A percentile compares a stretch with the other conserved stretches of the same genome.
phyloP scores from a whole-genome alignment of 1,139 yeast species.

The Eremothecium gossypii region DNA sequence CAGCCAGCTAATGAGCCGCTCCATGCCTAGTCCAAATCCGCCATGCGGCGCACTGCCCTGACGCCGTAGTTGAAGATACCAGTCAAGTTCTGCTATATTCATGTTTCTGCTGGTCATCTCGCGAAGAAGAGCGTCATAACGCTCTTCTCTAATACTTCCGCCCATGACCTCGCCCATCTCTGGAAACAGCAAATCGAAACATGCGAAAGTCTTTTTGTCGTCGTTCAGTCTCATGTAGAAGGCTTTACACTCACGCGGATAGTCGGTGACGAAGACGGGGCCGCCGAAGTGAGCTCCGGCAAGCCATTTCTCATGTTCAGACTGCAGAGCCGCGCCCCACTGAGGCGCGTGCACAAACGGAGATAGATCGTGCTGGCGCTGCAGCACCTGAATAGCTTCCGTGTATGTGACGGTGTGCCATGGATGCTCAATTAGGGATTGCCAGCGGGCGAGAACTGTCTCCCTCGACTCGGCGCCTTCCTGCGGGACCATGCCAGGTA shows the following conservation, averaged over 20 bases:
- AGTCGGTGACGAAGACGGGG: conserved; percentile 87
- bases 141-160: conserved; percentile 84
- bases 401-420: conserved; percentile 75
- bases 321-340: conserved; percentile 70
- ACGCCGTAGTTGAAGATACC: conserved; percentile 70
- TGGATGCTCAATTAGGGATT: conserved; percentile 18
- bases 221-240: conserved; percentile 69
- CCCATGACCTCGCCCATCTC: conserved; percentile 95
- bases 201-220: conserved; percentile 60
- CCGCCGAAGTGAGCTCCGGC: conserved; percentile 58
- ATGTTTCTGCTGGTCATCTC: conserved; percentile 47
- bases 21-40: conserved; percentile 95
- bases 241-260: conserved; percentile 73
- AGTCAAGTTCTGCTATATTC: conserved; percentile 51
- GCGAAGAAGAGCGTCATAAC: conserved; percentile 36
- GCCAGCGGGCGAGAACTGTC: conserved; percentile 29
- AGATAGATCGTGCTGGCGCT: conserved; percentile 10
- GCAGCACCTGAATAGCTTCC: conserved; percentile 55
- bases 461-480: conserved; percentile 31
- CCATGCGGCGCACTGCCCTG: conserved; percentile 91
- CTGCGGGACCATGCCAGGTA: conserved; percentile 35
- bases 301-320: conserved; percentile 88
- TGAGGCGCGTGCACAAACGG: conserved; percentile 30
- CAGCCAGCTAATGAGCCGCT: conserved; percentile 66
- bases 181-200: conserved; percentile 83